Percentiles rank a stretch among this genome's conserved stretches.
phyloP scores from a whole-genome alignment of 495 filamentous ascomycete species.

The Massariosphaeria phaeospora region DNA sequence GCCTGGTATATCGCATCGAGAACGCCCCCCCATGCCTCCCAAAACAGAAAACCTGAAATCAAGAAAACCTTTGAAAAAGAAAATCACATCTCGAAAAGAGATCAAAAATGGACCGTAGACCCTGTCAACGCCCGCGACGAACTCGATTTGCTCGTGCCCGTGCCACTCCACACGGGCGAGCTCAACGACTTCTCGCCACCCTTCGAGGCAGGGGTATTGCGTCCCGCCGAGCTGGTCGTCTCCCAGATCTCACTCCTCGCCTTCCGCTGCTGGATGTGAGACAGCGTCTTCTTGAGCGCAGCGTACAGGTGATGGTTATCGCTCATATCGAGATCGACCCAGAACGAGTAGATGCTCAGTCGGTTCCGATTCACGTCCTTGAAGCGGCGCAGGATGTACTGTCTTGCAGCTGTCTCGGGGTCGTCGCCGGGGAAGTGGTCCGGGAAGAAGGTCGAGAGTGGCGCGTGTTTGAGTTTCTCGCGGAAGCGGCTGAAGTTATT shows the following conservation, averaged over 20 bases:
- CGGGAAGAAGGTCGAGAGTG: constrained; percentile 23
- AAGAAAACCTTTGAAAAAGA: too few species aligned
- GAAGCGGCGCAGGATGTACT: constrained; percentile 28
- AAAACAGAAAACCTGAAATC: too few species aligned
- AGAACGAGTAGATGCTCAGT: constrained; percentile 28
- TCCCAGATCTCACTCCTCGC: constrained; percentile 28
- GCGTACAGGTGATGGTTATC: constrained; percentile 29
- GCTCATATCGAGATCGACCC: constrained; percentile 30
- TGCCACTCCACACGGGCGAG: neutral
- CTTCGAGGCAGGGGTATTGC: constrained; percentile 1
- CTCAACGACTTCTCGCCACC: constrained; percentile 4
- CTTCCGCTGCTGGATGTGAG: constrained; percentile 26
- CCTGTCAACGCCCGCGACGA: too few species aligned
- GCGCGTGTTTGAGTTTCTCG: constrained; percentile 22
- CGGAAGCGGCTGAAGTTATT: constrained; percentile 28
- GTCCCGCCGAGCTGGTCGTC: constrained; percentile 7
- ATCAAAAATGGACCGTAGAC: too few species aligned
- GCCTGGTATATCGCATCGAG: too few species aligned
- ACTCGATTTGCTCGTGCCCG: too few species aligned
- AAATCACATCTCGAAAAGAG: too few species aligned
- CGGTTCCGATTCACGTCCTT: constrained; percentile 25
- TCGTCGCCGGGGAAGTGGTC: constrained; percentile 13
- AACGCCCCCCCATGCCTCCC: too few species aligned
- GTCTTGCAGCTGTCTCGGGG: constrained; percentile 13
- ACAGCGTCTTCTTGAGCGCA: constrained; percentile 25